These are phyloP conservation scores for Bonia amplexicaulis DNA, from an alignment of 176 grass and related monocot species.

Conservation along the genomic window DNA sequence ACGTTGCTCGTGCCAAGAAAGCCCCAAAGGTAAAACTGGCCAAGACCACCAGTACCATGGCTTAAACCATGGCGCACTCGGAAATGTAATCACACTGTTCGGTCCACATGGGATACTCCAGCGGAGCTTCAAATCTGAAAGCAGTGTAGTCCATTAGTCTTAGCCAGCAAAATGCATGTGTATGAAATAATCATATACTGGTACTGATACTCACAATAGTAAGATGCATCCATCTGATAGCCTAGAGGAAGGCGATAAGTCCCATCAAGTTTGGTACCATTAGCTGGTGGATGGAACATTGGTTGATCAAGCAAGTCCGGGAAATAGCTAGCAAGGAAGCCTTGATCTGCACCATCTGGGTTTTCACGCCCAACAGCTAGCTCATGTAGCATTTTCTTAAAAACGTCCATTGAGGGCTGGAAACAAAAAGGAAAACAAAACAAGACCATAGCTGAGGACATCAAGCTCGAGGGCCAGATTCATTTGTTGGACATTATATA, in stretches of 20 bases:
- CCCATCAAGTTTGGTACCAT: slow-evolving; percentile 75
- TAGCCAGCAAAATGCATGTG: slow-evolving; percentile 7
- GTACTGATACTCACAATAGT: slow-evolving; percentile 63
- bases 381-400: slow-evolving; percentile 82
- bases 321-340: slow-evolving; percentile 82
- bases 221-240: slow-evolving; percentile 99
- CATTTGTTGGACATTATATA: background rate
- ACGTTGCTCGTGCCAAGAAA: slow-evolving; percentile 90
- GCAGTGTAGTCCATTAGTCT: slow-evolving; percentile 15
- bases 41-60: slow-evolving; percentile 99
- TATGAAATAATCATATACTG: background rate
- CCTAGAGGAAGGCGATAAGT: slow-evolving; percentile 88
- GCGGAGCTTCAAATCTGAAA: slow-evolving; percentile 84
- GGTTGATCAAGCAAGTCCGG: slow-evolving; percentile 76
- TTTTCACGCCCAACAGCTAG: slow-evolving; percentile 71
- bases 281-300: slow-evolving; percentile 83
- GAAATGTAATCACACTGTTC: slow-evolving; percentile 88
- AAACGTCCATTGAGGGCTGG: slow-evolving; percentile 79
- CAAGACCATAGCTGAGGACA: background rate
- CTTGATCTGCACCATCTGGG: slow-evolving; percentile 91
- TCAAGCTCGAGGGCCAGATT: background rate
- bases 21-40: slow-evolving; percentile 77
- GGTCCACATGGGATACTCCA: slow-evolving; percentile 95
- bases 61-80: slow-evolving; percentile 88
- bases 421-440: slow-evolving; percentile 31